Evolutionary conservation across 345 rosid species (phyloP), one percentile per base, ranked within the genome.

Genomic region (Anastatica hierochuntica): DNA sequence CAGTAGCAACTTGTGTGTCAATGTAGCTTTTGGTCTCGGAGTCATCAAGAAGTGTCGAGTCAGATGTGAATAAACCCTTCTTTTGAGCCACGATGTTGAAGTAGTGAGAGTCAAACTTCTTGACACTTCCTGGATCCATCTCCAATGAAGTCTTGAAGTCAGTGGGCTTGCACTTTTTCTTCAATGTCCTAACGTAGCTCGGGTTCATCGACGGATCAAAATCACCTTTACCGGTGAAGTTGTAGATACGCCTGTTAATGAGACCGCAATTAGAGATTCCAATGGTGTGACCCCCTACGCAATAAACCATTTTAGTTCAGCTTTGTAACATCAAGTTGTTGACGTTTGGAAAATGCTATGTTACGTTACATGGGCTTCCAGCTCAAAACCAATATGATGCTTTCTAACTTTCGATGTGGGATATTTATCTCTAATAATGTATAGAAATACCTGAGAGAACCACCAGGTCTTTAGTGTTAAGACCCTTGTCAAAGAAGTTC

Each of bases 91-190:
- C 76, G 2, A 58, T 43, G 0, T 50, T 55, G 72, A 56, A 83
- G 70, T 78, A 83, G 60, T 60, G 64, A 13, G 62, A 43, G 41
- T 83, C 83, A 29, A 83, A 80, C 6, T 55, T 71, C 45, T 34
- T 62, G 72, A 58, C 78, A 68, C 81, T 83, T 11, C 81, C 84
- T 1, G 87, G 92, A 40, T 80, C 87, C 92, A 83, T 80, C 17
- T 69, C 77, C 9, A 67, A 46, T 4, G 62, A 1, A 1, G 74
- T 58, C 7, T 8, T 74, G 29, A 23, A 33, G 40, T 71, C 74
- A 37, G 63, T 71, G 0, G 78, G 79, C 49, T 68, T 75, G 44
- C 86, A 79, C 60, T 53, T 76, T 20, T 19, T 51, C 74, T 74
- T 83, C 66, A 83, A 15, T 10, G 36, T 1, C 20, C 64, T 69